These are phyloP conservation scores for Tetracladium maxilliforme DNA, from an alignment of 2,329 filamentous ascomycete genomes.

Conservation along the genomic window DNA sequence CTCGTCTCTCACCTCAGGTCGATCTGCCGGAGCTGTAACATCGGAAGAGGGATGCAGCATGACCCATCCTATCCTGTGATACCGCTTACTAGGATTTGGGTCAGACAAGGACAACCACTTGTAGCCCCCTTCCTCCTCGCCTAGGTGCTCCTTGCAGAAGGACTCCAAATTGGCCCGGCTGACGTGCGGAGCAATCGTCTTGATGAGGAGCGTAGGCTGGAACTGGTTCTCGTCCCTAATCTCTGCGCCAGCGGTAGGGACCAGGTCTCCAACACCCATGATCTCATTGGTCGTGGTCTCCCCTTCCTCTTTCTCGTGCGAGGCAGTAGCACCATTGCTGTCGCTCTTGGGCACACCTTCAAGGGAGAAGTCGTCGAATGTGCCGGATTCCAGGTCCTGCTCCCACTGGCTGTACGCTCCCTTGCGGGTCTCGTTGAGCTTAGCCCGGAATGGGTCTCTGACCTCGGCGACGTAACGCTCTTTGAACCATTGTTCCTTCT, in stretches of 20 bases:
- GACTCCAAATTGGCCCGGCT: conserved; percentile 85
- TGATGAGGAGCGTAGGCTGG: conserved; percentile 89
- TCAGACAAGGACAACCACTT: conserved; percentile 94
- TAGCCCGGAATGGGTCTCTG: conserved; percentile 56
- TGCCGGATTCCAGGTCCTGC: conserved; percentile 67
- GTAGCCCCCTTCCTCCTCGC: conserved; percentile 81
- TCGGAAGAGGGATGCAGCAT: conserved; percentile 77
- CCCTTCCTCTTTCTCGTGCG: conserved; percentile 89
- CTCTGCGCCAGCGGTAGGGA: conserved; percentile 72
- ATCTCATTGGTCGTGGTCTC: conserved; percentile 88
- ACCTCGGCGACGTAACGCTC: conserved; percentile 85
- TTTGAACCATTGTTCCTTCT: conserved; percentile 94
- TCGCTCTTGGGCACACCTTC: conserved; percentile 92
- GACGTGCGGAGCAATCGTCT: conserved; percentile 93
- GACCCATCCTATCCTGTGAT: conserved; percentile 96
- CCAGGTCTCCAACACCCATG: conserved; percentile 77
- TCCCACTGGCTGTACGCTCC: conserved; percentile 78
- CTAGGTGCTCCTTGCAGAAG: conserved; percentile 88
- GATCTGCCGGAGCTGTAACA: conserved; percentile 46
- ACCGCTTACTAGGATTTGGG: conserved; percentile 92
- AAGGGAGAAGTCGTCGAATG: conserved; percentile 87
- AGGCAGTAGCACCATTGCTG: conserved; percentile 70
- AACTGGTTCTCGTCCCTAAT: conserved; percentile 77
- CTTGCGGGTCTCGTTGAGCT: conserved; percentile 68
- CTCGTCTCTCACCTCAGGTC: conserved; percentile 60